Evolutionary conservation across 139 green algal genomes (phyloP), one percentile per base, ranked within the genome.

Genomic region (Chlamydomonas sp.): DNA sequence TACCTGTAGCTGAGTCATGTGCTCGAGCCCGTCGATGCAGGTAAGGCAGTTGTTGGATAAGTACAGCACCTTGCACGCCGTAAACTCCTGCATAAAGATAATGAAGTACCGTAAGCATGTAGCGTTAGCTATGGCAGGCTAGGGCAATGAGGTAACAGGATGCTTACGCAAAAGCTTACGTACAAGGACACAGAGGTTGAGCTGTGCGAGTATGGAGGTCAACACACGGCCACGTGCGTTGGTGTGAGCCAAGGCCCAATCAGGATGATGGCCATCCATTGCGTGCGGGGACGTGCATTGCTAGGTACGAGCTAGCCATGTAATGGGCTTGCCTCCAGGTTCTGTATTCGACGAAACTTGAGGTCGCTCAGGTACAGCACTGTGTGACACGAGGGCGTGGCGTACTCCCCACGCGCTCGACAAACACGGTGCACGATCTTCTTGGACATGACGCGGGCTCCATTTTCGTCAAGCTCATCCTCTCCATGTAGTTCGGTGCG

Each of bases 31-130:
- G 69, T 86, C 59, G 8, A 86, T 72, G 5, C 71, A 17, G 9
- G 81, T 61, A 1, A 86, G 69, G 81, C 81, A 86, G 81, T 86
- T 86, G 81, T 62, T 79, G 60, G 69, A 79, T 20, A 86, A 61
- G 60, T 86, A 71, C 59, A 86, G 81, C 81, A 86, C 81, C 18
- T 61, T 66, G 59, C 81, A 86, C 4, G 59, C 67, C 18, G 58
- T n/a, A 71, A 64, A 86, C 3, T 79, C 81, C 81, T 86, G 69
- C 16, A 60, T 14, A 10, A n/a, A 20, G 80, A 2, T 63, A 9
- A 79, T 8, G 58, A 58, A 58, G 7, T 49, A 49, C 31, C 31
- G 31, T 49, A 49, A 49, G 31, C 31, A 49, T 49, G 31, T 49
- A 49, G 31, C 31, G 31, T 49, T 49, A 49, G 31, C 31, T 49